Base-by-base conservation (phyloP, 75 land plant genomes). In the Pinus albicaulis region DNA sequence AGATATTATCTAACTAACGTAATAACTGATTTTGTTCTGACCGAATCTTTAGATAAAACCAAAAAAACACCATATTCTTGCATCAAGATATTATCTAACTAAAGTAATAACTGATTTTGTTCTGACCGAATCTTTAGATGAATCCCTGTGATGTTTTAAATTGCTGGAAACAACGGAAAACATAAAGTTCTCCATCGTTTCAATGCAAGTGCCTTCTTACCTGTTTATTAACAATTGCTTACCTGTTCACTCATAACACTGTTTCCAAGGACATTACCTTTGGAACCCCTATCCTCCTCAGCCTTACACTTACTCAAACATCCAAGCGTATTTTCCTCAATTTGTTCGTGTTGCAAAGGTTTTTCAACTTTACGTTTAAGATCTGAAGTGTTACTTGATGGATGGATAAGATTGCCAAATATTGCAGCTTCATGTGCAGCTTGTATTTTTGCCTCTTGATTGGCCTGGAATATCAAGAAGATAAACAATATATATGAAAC, bases 391-490 rank as follows among this genome's bases (percentile, higher is more conserved):
- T 68, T 38, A 38, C 12, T 34, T 68, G 71, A 68, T 36, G 53
- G 41, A 68, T 41, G 71, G 52, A 73, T 60, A 58, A 65, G 80
- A 72, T 80, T 60, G 44, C 86, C 86, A 78, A 84, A 84, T 15
- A 84, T 84, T 62, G 86, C 86, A 52, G 80, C 77, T 52, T 84
- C 86, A 63, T 84, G 86, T 26, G 86, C 86, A 56, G 76, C 83
- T 82, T 82, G 83, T 60, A 81, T 34, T 56, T 80, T 74, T 52
- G 80, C 76, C 76, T 84, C 86, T 73, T 80, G 82, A 62, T 59
- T 81, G 41, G 84, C 84, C 86, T 84, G 26, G 58, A 77, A 70
- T 25, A 26, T 25, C 61, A 77, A 48, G 56, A 25, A 13, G 28
- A 24, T 15, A 38, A 38, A 31, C 20, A 70, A 44, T n/a, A 34